Evolutionary conservation across 371 early-diverging fungal species (phyloP).

Genomic region (Chytridium lagenaria): DNA sequence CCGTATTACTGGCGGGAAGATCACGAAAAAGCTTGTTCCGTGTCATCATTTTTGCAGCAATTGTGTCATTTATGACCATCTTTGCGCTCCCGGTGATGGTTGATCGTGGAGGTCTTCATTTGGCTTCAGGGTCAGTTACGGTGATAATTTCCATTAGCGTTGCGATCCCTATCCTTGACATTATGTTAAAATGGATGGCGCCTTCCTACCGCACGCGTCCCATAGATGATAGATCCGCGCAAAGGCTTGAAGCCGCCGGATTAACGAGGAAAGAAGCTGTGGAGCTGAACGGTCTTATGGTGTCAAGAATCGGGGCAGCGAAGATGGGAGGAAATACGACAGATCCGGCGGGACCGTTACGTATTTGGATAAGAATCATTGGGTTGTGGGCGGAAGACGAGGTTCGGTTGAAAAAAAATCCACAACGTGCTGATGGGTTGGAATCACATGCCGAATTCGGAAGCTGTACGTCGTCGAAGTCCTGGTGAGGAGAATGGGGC

Average conservation of each 20-base stretch:
- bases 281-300: not conserved
- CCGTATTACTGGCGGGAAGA: not conserved
- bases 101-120: too few species aligned
- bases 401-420: conserved; percentile 4
- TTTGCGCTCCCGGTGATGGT: too few species aligned
- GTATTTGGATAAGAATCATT: conserved; percentile 4
- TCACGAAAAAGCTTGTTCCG: conserved; percentile 5
- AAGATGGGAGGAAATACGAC: not conserved
- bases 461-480: too few species aligned
- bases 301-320: not conserved
- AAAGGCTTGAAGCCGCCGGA: not conserved
- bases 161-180: not conserved
- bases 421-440: too few species aligned
- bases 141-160: too few species aligned
- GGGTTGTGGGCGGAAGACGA: conserved; percentile 9
- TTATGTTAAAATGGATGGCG: not conserved
- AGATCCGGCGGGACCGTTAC: conserved; percentile 4
- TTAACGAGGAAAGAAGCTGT: not conserved
- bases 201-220: not conserved
- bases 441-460: too few species aligned
- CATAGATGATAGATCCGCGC: not conserved
- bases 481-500: too few species aligned
- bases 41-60: not conserved
- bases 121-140: too few species aligned
- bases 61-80: not conserved